Conservation (phyloP, 139 green algal genomes). For the Picochlorum sp. region DNA sequence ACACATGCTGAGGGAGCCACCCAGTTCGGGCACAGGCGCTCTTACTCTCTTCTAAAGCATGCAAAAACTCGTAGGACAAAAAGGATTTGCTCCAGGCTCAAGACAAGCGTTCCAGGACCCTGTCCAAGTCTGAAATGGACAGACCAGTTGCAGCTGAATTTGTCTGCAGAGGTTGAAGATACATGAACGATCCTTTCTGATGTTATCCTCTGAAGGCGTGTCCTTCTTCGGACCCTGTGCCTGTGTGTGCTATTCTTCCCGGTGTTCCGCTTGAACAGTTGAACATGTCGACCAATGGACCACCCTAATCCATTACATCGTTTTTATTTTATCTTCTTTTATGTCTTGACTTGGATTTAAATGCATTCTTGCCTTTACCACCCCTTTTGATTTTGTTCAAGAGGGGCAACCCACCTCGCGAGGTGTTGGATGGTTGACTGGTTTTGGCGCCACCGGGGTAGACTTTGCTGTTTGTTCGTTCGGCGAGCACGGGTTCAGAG, state of each 20-base stretch:
- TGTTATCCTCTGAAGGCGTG: no score
- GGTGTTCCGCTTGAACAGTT: no score
- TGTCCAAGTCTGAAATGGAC: conserved; percentile 27
- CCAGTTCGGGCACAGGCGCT: conserved; percentile 29
- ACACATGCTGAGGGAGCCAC: conserved; percentile 64
- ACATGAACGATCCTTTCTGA: no score
- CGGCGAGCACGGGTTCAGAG: conserved; percentile 11
- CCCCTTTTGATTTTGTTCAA: not conserved
- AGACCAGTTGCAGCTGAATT: not conserved
- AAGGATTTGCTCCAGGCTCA: conserved; percentile 58
- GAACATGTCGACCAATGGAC: not conserved
- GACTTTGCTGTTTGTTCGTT: conserved; percentile 22
- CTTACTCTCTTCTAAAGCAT: conserved; percentile 48
- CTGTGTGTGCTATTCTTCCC: no score
- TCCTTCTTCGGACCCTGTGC: no score
- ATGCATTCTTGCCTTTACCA: conserved; percentile 4
- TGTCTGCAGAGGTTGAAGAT: no score
- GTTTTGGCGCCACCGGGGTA: conserved; percentile 35
- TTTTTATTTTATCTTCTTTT: not conserved
- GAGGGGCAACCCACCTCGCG: conserved; percentile 12
- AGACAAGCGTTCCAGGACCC: conserved; percentile 61
- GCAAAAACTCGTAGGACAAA: conserved; percentile 61
- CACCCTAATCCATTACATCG: not conserved
- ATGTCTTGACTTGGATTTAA: conserved; percentile 9
- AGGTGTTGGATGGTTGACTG: not conserved